These are phyloP conservation scores for Thelephora terrestris DNA, from an alignment of 1,284 basidiomycete species.

Conservation along the genomic window DNA sequence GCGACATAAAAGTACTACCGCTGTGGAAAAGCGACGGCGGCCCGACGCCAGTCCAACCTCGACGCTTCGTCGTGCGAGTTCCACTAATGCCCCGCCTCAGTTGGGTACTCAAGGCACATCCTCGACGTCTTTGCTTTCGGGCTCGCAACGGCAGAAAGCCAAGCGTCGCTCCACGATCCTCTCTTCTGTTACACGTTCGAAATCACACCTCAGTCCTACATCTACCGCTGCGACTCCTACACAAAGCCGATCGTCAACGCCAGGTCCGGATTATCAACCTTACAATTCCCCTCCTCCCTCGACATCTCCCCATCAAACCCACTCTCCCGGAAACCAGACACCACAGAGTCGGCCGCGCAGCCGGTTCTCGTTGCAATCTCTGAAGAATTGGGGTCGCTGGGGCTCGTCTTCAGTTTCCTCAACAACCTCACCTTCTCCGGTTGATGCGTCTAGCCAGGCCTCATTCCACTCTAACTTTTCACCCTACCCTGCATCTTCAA, in stretches of 20 bases:
- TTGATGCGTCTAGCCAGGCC: neutral
- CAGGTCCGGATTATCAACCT: neutral
- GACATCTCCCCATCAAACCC: neutral
- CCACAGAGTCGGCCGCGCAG: neutral
- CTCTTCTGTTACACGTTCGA: neutral
- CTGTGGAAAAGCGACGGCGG: constrained; percentile 3
- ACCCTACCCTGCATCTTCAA: too few species aligned
- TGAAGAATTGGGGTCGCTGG: neutral
- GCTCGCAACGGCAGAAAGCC: neutral
- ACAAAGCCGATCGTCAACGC: neutral
- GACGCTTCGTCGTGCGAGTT: neutral
- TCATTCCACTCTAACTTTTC: too few species aligned
- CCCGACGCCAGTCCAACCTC: neutral
- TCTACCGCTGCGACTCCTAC: neutral
- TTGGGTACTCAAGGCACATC: too few species aligned
- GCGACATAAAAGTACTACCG: constrained; percentile 2
- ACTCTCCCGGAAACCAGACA: neutral
- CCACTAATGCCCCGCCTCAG: too few species aligned
- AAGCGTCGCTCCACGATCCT: neutral
- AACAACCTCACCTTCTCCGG: neutral
- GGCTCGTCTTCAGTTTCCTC: neutral
- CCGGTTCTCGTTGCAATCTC: neutral
- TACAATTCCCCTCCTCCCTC: neutral
- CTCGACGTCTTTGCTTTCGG: too few species aligned
- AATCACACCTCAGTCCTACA: neutral